Evolutionary conservation across 192 early-diverging fungal genomes (phyloP), one percentile per base, ranked within the genome.

Genomic region (Coemansia sp.): DNA sequence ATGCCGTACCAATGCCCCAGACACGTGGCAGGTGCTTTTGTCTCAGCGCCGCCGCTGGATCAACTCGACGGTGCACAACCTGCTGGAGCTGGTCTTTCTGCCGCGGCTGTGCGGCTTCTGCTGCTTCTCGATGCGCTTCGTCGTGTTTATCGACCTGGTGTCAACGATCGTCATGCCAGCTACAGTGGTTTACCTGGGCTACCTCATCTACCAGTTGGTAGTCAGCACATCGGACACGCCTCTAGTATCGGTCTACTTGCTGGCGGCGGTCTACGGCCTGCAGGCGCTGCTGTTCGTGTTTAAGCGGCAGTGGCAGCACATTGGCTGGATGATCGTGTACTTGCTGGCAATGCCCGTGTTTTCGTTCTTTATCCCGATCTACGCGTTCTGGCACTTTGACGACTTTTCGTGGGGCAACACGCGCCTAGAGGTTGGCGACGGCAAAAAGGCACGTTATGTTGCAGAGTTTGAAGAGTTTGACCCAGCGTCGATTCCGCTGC

Each of bases 1-100:
- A 71, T 98, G 97, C 81, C 88, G 86, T 60, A 99, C 98, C n/a
- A 91, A 88, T 56, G 98, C 94, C 3, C 98, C 98, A 7, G 98
- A 99, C 68, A 89, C 89, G 32, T 99, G 95, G 95, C 85, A 89
- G 59, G 93, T 99, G 22, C 84, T 99, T 45, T 76, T 99, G 22
- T 99, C 98, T 1, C 98, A 99, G 79, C 92, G 98, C 67, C 94
- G 98, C 74, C 93, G 98, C 64, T 99, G 98, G 98, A 99, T 99
- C 75, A 99, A 99, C 86, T 98, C 96, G 31, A 99, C 98, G 0
- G 92, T 99, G 14, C 98, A 99, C 86, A 99, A 99, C 77, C 83
- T 98, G 71, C 86, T 98, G 64, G 98, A 99, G 77, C 84, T 99
- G 38, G 80, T 96, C 39, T 89, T 94, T 67, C 81, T 99, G 65